These are phyloP conservation scores for Ogataea trehaloabstinens DNA, from an alignment of 805 yeast genomes.

Conservation along the genomic window DNA sequence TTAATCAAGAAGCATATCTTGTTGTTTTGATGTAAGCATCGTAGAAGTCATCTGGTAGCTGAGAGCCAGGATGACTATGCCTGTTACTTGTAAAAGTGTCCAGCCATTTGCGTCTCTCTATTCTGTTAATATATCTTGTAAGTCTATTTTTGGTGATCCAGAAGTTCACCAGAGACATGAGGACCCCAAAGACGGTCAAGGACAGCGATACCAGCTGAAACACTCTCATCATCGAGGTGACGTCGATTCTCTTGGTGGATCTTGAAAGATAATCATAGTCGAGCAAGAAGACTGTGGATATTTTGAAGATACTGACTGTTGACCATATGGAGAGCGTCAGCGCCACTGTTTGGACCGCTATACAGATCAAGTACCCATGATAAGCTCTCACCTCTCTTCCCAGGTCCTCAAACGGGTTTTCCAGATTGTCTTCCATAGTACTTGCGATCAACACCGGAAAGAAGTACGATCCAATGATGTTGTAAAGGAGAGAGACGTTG, in stretches of 20 bases:
- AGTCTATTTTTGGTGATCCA: slow-evolving; percentile 24
- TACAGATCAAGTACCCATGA: slow-evolving; percentile 18
- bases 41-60: slow-evolving; percentile 19
- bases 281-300: slow-evolving; percentile 8
- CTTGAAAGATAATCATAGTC: slow-evolving; percentile 15
- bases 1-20: slow-evolving; percentile 2
- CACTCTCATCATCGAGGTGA: slow-evolving; percentile 18
- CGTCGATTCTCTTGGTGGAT: slow-evolving; percentile 13
- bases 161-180: slow-evolving; percentile 22
- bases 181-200: slow-evolving; percentile 17
- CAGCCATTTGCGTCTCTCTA: slow-evolving; percentile 14
- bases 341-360: slow-evolving; percentile 19
- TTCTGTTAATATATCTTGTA: slow-evolving; percentile 24
- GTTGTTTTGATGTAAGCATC: slow-evolving; percentile 19
- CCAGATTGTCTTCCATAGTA: slow-evolving; percentile 23
- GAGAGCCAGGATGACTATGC: background rate
- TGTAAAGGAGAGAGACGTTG: slow-evolving; percentile 22
- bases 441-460: slow-evolving; percentile 25
- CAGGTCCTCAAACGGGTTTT: slow-evolving; percentile 24
- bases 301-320: slow-evolving; percentile 14
- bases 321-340: slow-evolving; percentile 23
- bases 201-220: slow-evolving; percentile 26
- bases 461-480: slow-evolving; percentile 25
- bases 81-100: slow-evolving; percentile 1
- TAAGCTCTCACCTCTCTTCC: slow-evolving; percentile 23